Conservation (phyloP, 352 stramenopile species). For the Globisporangium carolinianum region DNA sequence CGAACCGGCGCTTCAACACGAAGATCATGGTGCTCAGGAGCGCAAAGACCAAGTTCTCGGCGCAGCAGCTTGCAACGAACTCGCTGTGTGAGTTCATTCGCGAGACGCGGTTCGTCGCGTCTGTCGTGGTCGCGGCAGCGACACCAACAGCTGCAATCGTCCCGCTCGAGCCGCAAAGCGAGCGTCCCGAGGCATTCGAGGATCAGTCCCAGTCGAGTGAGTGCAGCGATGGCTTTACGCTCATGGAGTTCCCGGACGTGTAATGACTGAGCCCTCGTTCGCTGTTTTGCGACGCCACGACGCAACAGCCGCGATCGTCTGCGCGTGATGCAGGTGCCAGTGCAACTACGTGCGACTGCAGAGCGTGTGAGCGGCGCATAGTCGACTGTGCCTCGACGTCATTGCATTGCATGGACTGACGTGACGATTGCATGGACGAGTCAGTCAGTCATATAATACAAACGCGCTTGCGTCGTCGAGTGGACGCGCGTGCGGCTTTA, state of each 20-base stretch:
- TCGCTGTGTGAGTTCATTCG: constrained; percentile 76
- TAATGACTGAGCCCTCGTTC: constrained; percentile 22
- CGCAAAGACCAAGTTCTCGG: constrained; percentile 39
- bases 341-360: too few species aligned
- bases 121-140: not conserved
- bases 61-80: constrained; percentile 41
- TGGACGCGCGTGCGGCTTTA: constrained; percentile 10
- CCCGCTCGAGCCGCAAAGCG: constrained; percentile 7
- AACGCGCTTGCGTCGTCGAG: too few species aligned
- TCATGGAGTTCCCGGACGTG: constrained; percentile 64
- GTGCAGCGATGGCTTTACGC: constrained; percentile 70
- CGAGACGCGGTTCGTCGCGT: constrained; percentile 42
- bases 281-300: not conserved
- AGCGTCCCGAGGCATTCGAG: constrained; percentile 30
- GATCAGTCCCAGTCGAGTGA: constrained; percentile 66
- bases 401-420: too few species aligned
- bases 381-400: too few species aligned
- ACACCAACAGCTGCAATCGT: constrained; percentile 6
- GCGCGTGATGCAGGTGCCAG: too few species aligned
- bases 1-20: constrained; percentile 57
- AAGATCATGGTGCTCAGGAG: constrained; percentile 80
- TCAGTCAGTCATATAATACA: too few species aligned
- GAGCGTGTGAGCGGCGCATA: too few species aligned
- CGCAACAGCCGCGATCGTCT: not conserved
- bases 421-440: too few species aligned